Conservation (phyloP, 2,329 filamentous ascomycete species). For the Penicillium sp. region DNA sequence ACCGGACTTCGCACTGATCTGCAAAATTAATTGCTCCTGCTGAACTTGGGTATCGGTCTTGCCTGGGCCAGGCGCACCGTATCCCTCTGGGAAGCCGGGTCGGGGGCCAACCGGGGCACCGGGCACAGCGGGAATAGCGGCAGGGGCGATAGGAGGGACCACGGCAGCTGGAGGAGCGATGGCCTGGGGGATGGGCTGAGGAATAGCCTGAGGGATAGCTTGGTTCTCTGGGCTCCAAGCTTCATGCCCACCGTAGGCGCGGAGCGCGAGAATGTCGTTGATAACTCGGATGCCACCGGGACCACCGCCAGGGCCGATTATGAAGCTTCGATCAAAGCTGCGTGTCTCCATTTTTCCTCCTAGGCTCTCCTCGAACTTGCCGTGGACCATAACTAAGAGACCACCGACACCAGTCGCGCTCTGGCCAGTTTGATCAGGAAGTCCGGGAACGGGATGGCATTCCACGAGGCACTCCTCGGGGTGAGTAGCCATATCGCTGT, state of each 20-base stretch:
- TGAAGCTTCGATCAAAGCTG: slow-evolving; percentile 78
- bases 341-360: slow-evolving; percentile 61
- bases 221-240: slow-evolving; percentile 50
- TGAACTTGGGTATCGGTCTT: slow-evolving; percentile 55
- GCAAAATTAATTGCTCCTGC: slow-evolving; percentile 66
- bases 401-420: slow-evolving; percentile 69
- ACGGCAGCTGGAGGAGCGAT: slow-evolving; percentile 8
- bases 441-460: slow-evolving; percentile 69
- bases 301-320: slow-evolving; percentile 71
- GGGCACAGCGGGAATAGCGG: slow-evolving; percentile 26
- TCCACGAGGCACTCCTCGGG: slow-evolving; percentile 78
- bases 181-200: slow-evolving; percentile 19
- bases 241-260: slow-evolving; percentile 61
- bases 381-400: slow-evolving; percentile 74
- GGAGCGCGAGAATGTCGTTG: slow-evolving; percentile 74
- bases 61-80: slow-evolving; percentile 43
- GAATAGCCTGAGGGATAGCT: slow-evolving; percentile 39
- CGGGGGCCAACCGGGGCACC: slow-evolving; percentile 13
- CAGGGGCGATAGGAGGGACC: slow-evolving; percentile 16
- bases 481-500: slow-evolving; percentile 68
- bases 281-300: slow-evolving; percentile 69
- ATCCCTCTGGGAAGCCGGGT: slow-evolving; percentile 37
- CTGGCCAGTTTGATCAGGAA: slow-evolving; percentile 67
- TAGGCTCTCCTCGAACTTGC: slow-evolving; percentile 75
- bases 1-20: slow-evolving; percentile 73